phyloP scores from a whole-genome alignment of 495 filamentous ascomycete genomes.

The Aspergillus coremiiformis region DNA sequence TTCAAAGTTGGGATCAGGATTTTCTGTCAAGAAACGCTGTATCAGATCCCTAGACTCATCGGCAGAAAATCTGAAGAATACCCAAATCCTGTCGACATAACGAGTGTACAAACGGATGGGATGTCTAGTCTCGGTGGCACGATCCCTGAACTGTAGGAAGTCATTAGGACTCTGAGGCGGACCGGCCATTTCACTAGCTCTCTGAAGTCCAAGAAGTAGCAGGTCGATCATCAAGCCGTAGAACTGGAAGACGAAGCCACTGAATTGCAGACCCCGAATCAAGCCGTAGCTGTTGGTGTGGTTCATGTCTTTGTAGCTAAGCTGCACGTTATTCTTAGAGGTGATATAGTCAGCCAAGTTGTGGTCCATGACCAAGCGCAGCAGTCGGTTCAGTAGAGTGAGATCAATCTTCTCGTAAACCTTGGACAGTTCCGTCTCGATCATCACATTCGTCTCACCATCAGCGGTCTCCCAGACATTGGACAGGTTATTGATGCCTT shows the following conservation, averaged over 20 bases:
- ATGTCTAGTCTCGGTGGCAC: constrained; percentile 81
- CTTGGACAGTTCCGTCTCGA: constrained; percentile 96
- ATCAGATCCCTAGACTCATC: constrained; percentile 96
- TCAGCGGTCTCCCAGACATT: constrained; percentile 94
- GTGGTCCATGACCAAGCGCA: constrained; percentile 98
- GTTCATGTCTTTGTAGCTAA: constrained; percentile 99
- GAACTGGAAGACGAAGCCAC: constrained; percentile 98
- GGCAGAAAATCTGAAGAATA: constrained; percentile 87
- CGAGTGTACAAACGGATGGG: constrained; percentile 94
- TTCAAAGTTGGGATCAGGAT: constrained; percentile 98
- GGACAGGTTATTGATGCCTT: constrained; percentile 98
- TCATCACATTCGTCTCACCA: constrained; percentile 98
- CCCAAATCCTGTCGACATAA: constrained; percentile 98
- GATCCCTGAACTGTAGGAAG: constrained; percentile 94
- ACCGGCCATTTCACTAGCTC: constrained; percentile 94
- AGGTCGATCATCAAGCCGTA: constrained; percentile 95
- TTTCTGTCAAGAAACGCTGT: constrained; percentile 95
- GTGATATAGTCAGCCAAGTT: constrained; percentile 99
- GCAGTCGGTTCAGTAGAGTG: constrained; percentile 84
- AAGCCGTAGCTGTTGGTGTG: constrained; percentile 98
- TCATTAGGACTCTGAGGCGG: constrained; percentile 96
- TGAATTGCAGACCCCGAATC: constrained; percentile 96
- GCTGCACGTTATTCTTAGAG: constrained; percentile 97
- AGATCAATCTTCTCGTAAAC: constrained; percentile 99
- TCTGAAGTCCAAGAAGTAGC: constrained; percentile 83